Base-by-base conservation (phyloP, 352 stramenopile genomes). In the Pythium grandisporangium region DNA sequence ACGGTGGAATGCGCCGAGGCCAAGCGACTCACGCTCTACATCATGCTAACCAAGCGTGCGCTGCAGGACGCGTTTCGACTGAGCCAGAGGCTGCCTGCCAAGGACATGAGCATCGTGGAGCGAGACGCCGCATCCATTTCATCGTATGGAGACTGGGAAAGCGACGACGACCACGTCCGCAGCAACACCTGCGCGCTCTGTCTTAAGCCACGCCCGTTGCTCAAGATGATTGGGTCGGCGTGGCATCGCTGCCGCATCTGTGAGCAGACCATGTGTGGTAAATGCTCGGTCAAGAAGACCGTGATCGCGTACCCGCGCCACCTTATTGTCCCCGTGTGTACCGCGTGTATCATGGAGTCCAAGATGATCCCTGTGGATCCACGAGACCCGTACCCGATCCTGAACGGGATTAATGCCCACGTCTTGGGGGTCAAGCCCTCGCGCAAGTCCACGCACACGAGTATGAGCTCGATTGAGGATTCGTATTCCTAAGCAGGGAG, bases 321-420 rank as follows among this genome's bases (percentile, higher is more conserved):
- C 6, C 51, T 79, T 14, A 17, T 46, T 5, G 58, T 81, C 10
- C 35, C 56, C 17, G 80, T 67, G 47, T 84, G 70, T 35, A 84
- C 71, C 43, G 52, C 42, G 7, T 84, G 67, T 47, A 45, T 77
- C 8, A 45, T 77, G 10, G 53, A 62, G 26, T 52, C 59, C 11
- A 70, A 68, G 17, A 42, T 58, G 10, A 33, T 78, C 0, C 34
- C 13, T 1, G 56, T 83, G 20, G 51, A 80, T 20, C 66, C 65
- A 11, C 47, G 55, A 7, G 64, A 71, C 6, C 67, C 53, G 21
- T 84, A 67, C 30, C 70, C 70, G 11, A 49, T 66, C n/a, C n/a
- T n/a, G n/a, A n/a, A n/a, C n/a, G n/a, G n/a, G n/a, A n/a, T n/a
- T n/a, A n/a, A n/a, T n/a, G n/a, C n/a, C n/a, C n/a, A n/a, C n/a